Base-by-base conservation (phyloP, 306 rosid species). In the Macrotyloma uniflorum region DNA sequence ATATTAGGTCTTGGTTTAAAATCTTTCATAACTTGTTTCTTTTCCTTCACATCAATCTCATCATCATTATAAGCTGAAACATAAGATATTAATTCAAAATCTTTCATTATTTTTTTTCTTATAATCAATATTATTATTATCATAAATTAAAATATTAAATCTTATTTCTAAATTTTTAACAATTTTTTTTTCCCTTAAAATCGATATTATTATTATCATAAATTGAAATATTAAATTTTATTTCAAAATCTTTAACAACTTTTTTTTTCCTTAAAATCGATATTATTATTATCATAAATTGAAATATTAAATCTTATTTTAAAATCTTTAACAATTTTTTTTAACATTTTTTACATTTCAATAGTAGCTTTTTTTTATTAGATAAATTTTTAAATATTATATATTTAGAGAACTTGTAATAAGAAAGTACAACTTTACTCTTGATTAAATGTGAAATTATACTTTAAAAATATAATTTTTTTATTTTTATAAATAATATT, bases 1-100 rank as follows among this genome's bases (percentile, higher is more conserved):
- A n/a, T 0, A 1, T 42, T 64, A 0, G 85, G 82, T 8, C 70
- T 76, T 10, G 82, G 85, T 33, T 76, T 68, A 57, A 81, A 78
- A 5, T 78, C 76, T 18, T 55, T 43, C n/a, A 8, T 2, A 0
- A 0, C 10, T 15, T 24, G 8, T 0, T 57, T 73, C 11, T 32
- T 62, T 15, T 76, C 22, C 2, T 32, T 33, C 0, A 1, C 42
- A 15, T 23, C 66, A 35, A 33, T 4, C 1, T 11, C 43, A 24
- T 66, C 1, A 0, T 69, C 19, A 1, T 13, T 75, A 20, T 68
- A 68, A 26, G 51, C 30, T 43, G 51, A 46, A 14, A 49, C 7
- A 26, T 76, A 65, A 0, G 43, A 54, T 51, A 66, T 65, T 23
- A 66, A 30, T 74, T 81, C 66, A 47, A 59, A n/a, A 20, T 83